These are phyloP conservation scores for Tolypocladium endophyticum DNA, from an alignment of 2,329 filamentous ascomycete species.

Conservation along the genomic window DNA sequence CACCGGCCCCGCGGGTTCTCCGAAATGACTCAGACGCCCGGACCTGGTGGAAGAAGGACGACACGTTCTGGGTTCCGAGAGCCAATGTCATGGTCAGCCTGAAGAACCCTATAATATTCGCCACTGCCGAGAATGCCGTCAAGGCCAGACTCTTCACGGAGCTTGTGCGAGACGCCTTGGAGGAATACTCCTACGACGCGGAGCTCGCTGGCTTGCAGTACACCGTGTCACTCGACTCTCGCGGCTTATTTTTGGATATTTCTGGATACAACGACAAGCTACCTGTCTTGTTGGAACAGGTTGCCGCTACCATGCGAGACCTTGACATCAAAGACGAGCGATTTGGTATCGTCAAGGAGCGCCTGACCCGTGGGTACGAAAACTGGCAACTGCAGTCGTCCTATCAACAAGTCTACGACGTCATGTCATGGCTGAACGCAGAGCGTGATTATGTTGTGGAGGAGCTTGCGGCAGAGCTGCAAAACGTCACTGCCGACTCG, in stretches of 20 bases:
- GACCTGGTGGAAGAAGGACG: constrained; percentile 97
- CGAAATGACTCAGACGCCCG: constrained; percentile 72
- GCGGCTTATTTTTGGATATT: constrained; percentile 68
- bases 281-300: constrained; percentile 78
- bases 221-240: constrained; percentile 58
- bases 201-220: constrained; percentile 87
- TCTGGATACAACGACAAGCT: constrained; percentile 97
- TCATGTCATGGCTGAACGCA: constrained; percentile 66
- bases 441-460: constrained; percentile 73
- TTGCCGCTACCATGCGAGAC: constrained; percentile 73
- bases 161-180: constrained; percentile 76
- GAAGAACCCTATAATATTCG: constrained; percentile 66
- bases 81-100: constrained; percentile 76
- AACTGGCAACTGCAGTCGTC: constrained; percentile 86
- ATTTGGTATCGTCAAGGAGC: constrained; percentile 86
- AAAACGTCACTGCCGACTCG: constrained; percentile 61
- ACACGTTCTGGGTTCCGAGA: constrained; percentile 96
- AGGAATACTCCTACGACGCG: constrained; percentile 92
- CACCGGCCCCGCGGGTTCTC: constrained; percentile 67
- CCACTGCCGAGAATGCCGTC: constrained; percentile 67
- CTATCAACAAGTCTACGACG: constrained; percentile 79
- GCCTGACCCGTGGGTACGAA: constrained; percentile 61
- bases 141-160: constrained; percentile 75
- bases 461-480: constrained; percentile 67
- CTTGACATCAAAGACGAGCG: constrained; percentile 76